These are phyloP conservation scores for Teratosphaeria epicoccoides DNA, from an alignment of 2,329 filamentous ascomycete species.

Conservation along the genomic window DNA sequence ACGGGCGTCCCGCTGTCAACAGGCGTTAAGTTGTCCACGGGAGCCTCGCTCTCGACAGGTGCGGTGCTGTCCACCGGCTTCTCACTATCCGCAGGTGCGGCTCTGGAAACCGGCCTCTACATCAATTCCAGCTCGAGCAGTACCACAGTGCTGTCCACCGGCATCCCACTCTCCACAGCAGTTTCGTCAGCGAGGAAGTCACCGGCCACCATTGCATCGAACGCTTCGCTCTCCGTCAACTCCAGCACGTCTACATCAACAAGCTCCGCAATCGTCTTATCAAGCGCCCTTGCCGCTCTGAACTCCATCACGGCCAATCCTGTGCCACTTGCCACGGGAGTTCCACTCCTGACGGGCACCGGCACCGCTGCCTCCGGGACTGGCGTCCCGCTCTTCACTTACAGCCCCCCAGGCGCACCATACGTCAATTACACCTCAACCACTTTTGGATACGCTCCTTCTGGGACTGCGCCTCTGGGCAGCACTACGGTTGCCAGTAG, in stretches of 20 bases:
- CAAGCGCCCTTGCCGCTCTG: not conserved
- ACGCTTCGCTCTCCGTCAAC: not conserved
- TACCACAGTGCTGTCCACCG: too few species aligned
- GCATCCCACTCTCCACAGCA: too few species aligned
- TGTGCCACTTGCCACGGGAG: not conserved
- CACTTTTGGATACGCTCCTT: not conserved
- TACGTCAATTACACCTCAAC: not conserved
- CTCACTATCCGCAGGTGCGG: too few species aligned
- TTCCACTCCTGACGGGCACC: not conserved
- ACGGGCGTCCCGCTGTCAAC: too few species aligned
- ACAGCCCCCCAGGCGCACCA: not conserved
- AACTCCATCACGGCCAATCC: not conserved
- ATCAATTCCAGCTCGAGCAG: too few species aligned
- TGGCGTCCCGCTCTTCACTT: not conserved
- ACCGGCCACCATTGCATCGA: not conserved
- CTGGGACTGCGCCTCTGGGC: not conserved
- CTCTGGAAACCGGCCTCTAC: too few species aligned
- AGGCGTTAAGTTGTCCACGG: too few species aligned
- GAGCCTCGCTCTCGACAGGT: too few species aligned
- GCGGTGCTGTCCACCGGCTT: too few species aligned
- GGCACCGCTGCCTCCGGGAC: too few species aligned
- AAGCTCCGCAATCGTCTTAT: not conserved
- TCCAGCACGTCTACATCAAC: not conserved
- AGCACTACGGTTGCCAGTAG: too few species aligned
- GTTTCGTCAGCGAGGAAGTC: not conserved